phyloP scores from a whole-genome alignment of 495 filamentous ascomycete species.

The Penicillium steckii region DNA sequence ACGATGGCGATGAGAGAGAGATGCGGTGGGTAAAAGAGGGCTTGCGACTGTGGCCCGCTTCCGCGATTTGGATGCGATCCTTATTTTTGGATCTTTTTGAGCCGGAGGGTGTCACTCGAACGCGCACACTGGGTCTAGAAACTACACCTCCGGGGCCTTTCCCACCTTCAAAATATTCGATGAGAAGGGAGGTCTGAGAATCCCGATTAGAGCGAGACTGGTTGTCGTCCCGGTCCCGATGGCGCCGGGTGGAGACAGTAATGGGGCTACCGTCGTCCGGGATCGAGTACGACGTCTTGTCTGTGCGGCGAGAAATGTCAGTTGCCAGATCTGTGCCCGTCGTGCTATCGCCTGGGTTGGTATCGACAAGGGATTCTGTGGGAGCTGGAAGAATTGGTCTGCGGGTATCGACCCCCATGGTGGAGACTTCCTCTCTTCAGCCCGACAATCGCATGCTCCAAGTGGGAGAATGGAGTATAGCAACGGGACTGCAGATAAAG shows the following conservation, averaged over 20 bases:
- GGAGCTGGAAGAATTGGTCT: slow-evolving; percentile 72
- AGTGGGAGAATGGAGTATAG: slow-evolving; percentile 20
- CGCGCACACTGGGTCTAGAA: slow-evolving; percentile 86
- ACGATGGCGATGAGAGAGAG: slow-evolving; percentile 54
- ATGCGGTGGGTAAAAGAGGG: slow-evolving; percentile 66
- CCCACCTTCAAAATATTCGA: slow-evolving; percentile 95
- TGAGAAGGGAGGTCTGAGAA: slow-evolving; percentile 90
- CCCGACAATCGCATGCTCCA: slow-evolving; percentile 37
- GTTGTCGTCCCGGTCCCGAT: slow-evolving; percentile 52
- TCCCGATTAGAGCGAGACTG: slow-evolving; percentile 51
- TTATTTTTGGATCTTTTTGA: slow-evolving; percentile 54
- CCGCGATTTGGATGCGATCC: slow-evolving; percentile 81
- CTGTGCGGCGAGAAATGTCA: slow-evolving; percentile 73
- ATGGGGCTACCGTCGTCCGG: slow-evolving; percentile 94
- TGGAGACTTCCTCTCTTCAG: slow-evolving; percentile 32
- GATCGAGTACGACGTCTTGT: slow-evolving; percentile 82
- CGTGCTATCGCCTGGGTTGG: slow-evolving; percentile 52
- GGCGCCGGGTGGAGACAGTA: slow-evolving; percentile 73
- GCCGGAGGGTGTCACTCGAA: slow-evolving; percentile 85
- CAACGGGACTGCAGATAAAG: slow-evolving; percentile 10
- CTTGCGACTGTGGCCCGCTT: slow-evolving; percentile 63
- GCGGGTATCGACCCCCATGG: slow-evolving; percentile 71
- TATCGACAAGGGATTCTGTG: slow-evolving; percentile 72
- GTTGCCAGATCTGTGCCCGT: slow-evolving; percentile 73
- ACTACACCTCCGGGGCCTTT: slow-evolving; percentile 59